Evolutionary conservation across 768 basidiomycete species (phyloP).

Genomic region (Pleurotus tuoliensis): DNA sequence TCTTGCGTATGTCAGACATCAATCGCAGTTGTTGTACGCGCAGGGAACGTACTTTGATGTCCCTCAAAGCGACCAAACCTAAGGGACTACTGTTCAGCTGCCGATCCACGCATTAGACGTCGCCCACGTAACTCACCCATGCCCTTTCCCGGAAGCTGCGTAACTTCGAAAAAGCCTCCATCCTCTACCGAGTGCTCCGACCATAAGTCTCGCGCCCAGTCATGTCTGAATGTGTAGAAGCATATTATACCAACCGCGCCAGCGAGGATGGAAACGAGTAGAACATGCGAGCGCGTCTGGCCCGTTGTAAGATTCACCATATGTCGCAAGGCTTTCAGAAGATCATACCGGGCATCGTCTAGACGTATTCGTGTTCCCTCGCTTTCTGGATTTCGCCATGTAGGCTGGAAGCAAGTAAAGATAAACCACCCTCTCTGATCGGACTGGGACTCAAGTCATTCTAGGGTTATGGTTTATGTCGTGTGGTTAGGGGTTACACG

Average conservation of each 20-base stretch:
- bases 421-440: too few relatives aligned
- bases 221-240: background rate
- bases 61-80: constrained; percentile 7
- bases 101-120: background rate
- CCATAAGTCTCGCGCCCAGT: background rate
- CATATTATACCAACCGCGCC: background rate
- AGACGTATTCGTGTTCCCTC: too few relatives aligned
- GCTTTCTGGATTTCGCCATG: too few relatives aligned
- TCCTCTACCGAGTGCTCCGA: background rate
- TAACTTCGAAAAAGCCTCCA: background rate
- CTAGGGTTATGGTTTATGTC: constrained; percentile 5
- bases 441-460: background rate
- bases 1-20: background rate
- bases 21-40: background rate
- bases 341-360: too few relatives aligned
- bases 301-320: too few relatives aligned
- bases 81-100: constrained; percentile 3
- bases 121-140: constrained; percentile 9
- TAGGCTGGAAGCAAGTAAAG: too few relatives aligned
- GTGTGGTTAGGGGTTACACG: constrained; percentile 25
- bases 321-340: too few relatives aligned
- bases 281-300: background rate
- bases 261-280: background rate
- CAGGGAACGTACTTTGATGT: background rate
- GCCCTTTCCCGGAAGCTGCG: constrained; percentile 9